A percentile compares a stretch with the other conserved stretches of the same genome.
Evolutionary conservation across 352 stramenopile species (phyloP).

Genomic region (Globisporangium alternatum): DNA sequence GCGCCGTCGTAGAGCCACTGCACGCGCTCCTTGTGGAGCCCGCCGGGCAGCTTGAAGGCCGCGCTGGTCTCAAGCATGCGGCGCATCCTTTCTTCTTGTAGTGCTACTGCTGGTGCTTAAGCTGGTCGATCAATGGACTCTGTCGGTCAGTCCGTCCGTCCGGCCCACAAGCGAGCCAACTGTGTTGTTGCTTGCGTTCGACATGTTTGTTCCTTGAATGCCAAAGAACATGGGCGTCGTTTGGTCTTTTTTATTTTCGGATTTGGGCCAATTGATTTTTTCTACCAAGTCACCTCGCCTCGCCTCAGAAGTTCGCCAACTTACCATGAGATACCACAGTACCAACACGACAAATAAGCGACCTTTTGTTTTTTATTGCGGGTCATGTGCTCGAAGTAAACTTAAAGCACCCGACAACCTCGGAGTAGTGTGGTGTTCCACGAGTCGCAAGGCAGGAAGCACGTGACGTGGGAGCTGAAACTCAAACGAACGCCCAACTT

Average conservation of each 20-base stretch:
- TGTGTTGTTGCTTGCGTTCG: not conserved
- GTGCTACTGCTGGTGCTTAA: not conserved
- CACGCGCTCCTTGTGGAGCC: conserved; percentile 65
- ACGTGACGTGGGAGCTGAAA: too few species aligned
- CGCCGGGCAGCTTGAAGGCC: conserved; percentile 41
- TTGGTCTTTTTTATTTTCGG: not conserved
- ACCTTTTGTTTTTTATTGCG: too few species aligned
- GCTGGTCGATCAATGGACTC: not conserved
- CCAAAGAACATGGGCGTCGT: conserved; percentile 11
- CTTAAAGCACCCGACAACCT: too few species aligned
- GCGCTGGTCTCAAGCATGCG: conserved; percentile 44
- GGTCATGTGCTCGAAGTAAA: too few species aligned
- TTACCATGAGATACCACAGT: too few species aligned
- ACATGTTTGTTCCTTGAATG: conserved; percentile 5
- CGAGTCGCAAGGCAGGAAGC: too few species aligned
- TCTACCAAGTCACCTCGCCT: not conserved
- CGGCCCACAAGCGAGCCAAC: not conserved
- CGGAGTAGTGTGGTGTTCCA: too few species aligned
- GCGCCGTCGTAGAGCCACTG: conserved; percentile 74
- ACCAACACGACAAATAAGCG: too few species aligned
- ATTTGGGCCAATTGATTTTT: not conserved
- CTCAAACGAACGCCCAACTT: too few species aligned
- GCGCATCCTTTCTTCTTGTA: conserved; percentile 23
- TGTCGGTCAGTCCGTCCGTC: not conserved
- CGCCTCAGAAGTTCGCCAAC: too few species aligned